Evolutionary conservation across 441 rosid genomes (phyloP), one percentile per base, ranked within the genome.

Genomic region (Aquilaria agallochum): DNA sequence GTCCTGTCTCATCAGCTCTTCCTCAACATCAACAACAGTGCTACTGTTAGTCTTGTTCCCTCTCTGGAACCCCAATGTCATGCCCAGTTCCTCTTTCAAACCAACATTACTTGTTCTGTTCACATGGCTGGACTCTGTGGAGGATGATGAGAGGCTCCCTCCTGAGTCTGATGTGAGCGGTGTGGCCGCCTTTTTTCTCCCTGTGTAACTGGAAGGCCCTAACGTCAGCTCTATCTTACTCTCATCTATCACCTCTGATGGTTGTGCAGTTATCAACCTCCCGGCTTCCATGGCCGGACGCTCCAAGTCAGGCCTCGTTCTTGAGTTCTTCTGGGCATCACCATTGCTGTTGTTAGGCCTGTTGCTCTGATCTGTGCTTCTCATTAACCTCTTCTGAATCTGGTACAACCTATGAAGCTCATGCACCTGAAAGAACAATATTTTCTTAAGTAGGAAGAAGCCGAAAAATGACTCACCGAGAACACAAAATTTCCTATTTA

Each of bases 351-450:
- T 53, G 11, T 58, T 60, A 13, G 59, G 34, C 48, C 67, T 72
- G 9, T 40, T 40, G 53, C 68, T 75, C 63, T 50, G 67, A 34
- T 63, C 72, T 56, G 70, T 77, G 77, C 67, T 91, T 64, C 78
- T 78, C 99, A 91, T 94, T 76, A 94, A 53, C 59, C 74, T 68
- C 76, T 91, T 94, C 76, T 94, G 99, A 55, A 83, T 82, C 77
- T 72, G 67, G 69, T 94, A 94, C 27, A 94, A 78, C 58, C 99
- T 88, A 72, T 94, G 99, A 53, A 94, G 99, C 79, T 94, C 99
- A 56, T 72, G 60, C 9, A 94, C 91, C 99, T 94, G 72, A 52
- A 42, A 54, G n/a, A 33, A 59, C 63, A 31, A 5, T 44, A 36
- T 60, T 54, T 46, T 31, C 47, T 48, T 50, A 65, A 45, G 27